Base-by-base conservation (phyloP, 345 rosid genomes). In the Corchorus capsularis region DNA sequence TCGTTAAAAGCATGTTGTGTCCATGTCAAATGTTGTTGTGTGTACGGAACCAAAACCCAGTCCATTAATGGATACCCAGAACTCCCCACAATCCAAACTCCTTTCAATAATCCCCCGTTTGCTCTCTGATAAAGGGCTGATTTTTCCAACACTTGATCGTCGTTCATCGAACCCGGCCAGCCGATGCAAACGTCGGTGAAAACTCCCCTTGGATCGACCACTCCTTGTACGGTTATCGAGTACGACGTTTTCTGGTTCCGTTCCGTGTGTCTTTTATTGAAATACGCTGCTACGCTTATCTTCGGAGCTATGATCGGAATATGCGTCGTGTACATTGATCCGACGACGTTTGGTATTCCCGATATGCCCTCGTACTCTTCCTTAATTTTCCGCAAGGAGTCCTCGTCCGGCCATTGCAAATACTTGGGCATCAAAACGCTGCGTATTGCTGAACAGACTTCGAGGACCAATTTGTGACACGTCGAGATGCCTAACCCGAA, bases 161-260 rank as follows among this genome's bases (percentile, higher is more conserved):
- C 92, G 57, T 87, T 83, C 94, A 92, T 90, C 8, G 97, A 92
- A 22, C 97, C 97, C 0, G 97, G 97, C 94, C 97, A 92, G 0
- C 97, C 97, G 8, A 90, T 90, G 46, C 94, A 92, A n/a, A 92
- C 92, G 81, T 90, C 97, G 3, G 92, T 89, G 60, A 92, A 90
- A 15, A 89, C 91, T 0, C 94, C 93, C n/a, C 63, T 88, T 0
- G 88, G 91, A 56, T 89, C 84, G 12, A 90, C 92, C 67, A 92
- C 93, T 0, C 94, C 97, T 71, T 92, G 94, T 1, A 92, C 88
- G 0, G 94, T 92, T 1, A 92, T 90, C 0, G 97, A 90, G 32
- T 92, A 92, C 0, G 93, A 89, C 9, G 92, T 90, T 75, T 89
- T 92, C 76, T 92, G 94, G 8, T 89, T 92, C 86, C 93, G 88